Conservation (phyloP, 495 filamentous ascomycete species). For the Poronia punctata region DNA sequence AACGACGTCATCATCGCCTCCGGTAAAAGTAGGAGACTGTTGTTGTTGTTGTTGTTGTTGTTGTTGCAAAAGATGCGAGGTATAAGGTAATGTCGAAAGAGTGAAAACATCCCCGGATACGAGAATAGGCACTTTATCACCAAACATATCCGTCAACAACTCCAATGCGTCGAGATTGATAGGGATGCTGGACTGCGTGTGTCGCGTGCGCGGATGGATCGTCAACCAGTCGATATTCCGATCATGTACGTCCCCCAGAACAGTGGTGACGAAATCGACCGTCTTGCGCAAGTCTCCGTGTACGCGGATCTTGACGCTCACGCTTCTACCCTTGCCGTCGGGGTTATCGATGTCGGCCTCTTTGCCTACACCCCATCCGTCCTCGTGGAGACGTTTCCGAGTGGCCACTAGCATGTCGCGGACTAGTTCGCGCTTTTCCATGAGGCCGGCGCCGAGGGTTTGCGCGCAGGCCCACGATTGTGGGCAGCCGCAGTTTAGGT, state of each 20-base stretch:
- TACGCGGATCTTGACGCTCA: constrained; percentile 62
- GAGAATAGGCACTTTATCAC: constrained; percentile 45
- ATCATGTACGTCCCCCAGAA: constrained; percentile 36
- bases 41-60: too few relatives aligned
- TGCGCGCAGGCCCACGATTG: constrained; percentile 62
- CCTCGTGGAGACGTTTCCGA: constrained; percentile 33
- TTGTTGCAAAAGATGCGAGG: constrained; percentile 26
- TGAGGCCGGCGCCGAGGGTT: constrained; percentile 55
- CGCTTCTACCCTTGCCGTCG: constrained; percentile 30
- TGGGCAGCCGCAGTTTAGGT: constrained; percentile 64
- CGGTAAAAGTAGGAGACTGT: constrained; percentile 23
- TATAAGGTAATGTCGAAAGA: constrained; percentile 36
- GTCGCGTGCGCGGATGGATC: constrained; percentile 53
- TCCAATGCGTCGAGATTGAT: constrained; percentile 55
- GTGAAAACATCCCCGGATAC: constrained; percentile 59
- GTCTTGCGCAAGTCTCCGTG: constrained; percentile 51
- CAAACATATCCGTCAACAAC: constrained; percentile 40
- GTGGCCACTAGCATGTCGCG: constrained; percentile 50
- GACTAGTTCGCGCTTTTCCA: constrained; percentile 53
- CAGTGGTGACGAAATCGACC: constrained; percentile 43
- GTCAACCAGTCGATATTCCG: constrained; percentile 54
- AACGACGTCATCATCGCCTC: background rate
- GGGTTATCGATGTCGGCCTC: constrained; percentile 26
- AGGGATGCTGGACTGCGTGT: constrained; percentile 47
- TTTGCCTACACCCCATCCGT: constrained; percentile 37